These are phyloP conservation scores for Cercospora citrullina DNA, from an alignment of 2,329 filamentous ascomycete genomes.

Conservation along the genomic window DNA sequence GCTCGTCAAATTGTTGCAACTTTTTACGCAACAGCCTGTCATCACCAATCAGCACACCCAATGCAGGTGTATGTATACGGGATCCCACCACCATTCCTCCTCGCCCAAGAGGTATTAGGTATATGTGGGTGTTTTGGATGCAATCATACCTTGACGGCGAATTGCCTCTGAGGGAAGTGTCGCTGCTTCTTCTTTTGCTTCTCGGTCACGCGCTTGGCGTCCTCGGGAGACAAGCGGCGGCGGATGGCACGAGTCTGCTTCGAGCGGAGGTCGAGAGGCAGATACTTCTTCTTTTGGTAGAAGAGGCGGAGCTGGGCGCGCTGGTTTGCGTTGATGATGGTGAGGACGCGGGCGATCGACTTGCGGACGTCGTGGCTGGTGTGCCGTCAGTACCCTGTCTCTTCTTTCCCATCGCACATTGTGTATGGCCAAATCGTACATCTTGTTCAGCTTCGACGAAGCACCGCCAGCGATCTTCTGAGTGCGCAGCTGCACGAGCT, in stretches of 20 bases:
- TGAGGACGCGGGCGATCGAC: conserved; percentile 97
- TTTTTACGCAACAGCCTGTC: conserved; percentile 10
- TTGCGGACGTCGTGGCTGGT: conserved; percentile 96
- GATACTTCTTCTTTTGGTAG: conserved; percentile 99
- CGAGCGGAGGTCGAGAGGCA: conserved; percentile 94
- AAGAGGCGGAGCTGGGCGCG: conserved; percentile 95
- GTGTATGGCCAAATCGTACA: conserved; percentile 61
- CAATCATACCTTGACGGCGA: conserved; percentile 84
- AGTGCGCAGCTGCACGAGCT: conserved; percentile 93
- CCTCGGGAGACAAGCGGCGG: conserved; percentile 88
- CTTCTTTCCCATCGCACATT: conserved; percentile 5
- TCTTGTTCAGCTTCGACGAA: conserved; percentile 94
- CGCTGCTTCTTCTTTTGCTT: conserved; percentile 95
- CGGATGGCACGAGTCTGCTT: conserved; percentile 99
- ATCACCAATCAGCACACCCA: conserved; percentile 5
- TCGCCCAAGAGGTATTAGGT: conserved; percentile 18
- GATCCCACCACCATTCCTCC: conserved; percentile 18
- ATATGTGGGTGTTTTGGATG: conserved; percentile 14
- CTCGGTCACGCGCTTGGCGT: conserved; percentile 79
- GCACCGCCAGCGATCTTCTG: conserved; percentile 96
- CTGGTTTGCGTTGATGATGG: conserved; percentile 99
- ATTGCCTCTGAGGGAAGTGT: conserved; percentile 99
- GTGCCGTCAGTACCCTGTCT: conserved; percentile 18
- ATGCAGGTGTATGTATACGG: not conserved
- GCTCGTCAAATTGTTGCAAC: not conserved